Percentiles rank a stretch among this genome's conserved stretches.
These are phyloP conservation scores for Trichoderma simmonsii DNA, from an alignment of 2,329 filamentous ascomycete species.

Conservation along the genomic window DNA sequence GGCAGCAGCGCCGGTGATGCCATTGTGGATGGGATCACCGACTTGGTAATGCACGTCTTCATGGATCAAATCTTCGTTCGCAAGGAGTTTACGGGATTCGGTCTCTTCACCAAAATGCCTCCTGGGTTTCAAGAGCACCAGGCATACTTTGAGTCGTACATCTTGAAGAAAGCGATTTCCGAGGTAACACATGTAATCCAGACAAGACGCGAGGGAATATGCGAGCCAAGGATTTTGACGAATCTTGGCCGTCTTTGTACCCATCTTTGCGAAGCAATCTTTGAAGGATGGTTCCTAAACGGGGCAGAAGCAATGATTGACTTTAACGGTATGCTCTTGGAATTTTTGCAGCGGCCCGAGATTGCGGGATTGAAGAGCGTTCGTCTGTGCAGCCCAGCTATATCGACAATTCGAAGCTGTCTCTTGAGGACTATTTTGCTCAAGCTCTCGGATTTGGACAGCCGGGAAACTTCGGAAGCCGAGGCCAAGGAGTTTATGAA, in stretches of 20 bases:
- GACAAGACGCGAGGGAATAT: conserved; percentile 66
- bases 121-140: conserved; percentile 93
- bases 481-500: conserved; percentile 72
- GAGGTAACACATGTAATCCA: conserved; percentile 69
- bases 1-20: conserved; percentile 60
- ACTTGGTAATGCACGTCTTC: conserved; percentile 76
- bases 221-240: conserved; percentile 78
- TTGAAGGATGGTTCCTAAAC: conserved; percentile 94
- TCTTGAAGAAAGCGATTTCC: conserved; percentile 71
- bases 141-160: conserved; percentile 89
- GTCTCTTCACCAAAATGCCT: conserved; percentile 81
- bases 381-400: conserved; percentile 82
- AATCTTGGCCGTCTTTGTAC: conserved; percentile 79
- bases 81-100: conserved; percentile 88
- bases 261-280: conserved; percentile 85
- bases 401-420: conserved; percentile 69
- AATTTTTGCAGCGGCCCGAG: conserved; percentile 84
- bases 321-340: conserved; percentile 78
- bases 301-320: conserved; percentile 81
- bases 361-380: conserved; percentile 80
- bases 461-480: conserved; percentile 53
- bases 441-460: conserved; percentile 78
- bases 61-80: conserved; percentile 79
- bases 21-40: conserved; percentile 72
- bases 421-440: conserved; percentile 79